Evolutionary conservation across 2,329 filamentous ascomycete species (phyloP).

Genomic region (Calonectria henricotiae): DNA sequence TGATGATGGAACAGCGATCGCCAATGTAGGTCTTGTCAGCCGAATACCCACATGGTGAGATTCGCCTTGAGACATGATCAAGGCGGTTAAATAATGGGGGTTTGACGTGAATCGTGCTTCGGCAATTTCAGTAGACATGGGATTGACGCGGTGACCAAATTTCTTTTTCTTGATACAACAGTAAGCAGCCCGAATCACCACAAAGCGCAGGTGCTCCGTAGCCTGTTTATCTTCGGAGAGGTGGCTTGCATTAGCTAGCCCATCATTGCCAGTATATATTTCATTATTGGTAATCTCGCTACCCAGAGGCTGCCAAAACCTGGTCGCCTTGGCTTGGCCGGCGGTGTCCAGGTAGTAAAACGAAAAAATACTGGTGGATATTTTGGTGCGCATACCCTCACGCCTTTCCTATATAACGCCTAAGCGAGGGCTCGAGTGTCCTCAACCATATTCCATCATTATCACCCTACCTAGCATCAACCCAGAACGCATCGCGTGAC

Average conservation of each 20-base stretch:
- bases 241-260: not conserved
- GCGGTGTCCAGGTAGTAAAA: not conserved
- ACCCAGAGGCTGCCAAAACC: not conserved
- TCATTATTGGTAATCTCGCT: not conserved
- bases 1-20: not conserved
- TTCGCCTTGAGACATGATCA: not conserved
- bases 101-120: not conserved
- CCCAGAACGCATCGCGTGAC: not conserved
- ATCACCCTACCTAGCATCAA: not conserved
- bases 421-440: not conserved
- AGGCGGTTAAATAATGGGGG: not conserved
- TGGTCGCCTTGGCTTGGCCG: not conserved
- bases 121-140: not conserved
- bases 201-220: conserved; percentile 3
- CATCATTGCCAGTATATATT: not conserved
- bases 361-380: not conserved
- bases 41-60: not conserved
- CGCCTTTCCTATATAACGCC: conserved; percentile 4
- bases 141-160: not conserved
- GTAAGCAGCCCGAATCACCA: not conserved
- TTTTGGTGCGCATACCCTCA: not conserved
- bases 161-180: not conserved
- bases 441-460: not conserved
- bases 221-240: not conserved
- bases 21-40: not conserved